Base-by-base conservation (phyloP, 768 basidiomycete species). In the Leucocoprinus leucothites region DNA sequence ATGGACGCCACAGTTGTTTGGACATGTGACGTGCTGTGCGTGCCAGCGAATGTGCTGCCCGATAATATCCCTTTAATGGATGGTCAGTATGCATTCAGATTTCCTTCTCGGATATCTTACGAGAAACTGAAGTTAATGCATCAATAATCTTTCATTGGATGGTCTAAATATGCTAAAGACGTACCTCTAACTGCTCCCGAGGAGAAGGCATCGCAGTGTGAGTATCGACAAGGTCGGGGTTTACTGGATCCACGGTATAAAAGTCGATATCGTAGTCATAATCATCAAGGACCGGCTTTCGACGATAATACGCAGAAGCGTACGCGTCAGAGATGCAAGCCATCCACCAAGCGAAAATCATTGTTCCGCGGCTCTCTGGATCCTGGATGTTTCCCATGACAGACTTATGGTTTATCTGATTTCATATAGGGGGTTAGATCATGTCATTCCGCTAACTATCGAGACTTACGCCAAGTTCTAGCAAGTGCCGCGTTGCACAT, bases 341-440 rank as follows among this genome's bases (percentile, higher is more conserved):
- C 82, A 94, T 89, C 92, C 94, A 95, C 88, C 93, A 94, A 1
- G 92, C 87, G 64, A 92, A 94, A 49, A 90, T 87, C 86, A 93
- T 89, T 5, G 87, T 91, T 22, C 89, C 87, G 50, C 87, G 82
- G 48, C 77, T 83, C 63, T 91, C 90, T 38, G 82, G 77, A 65
- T 91, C 88, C 58, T 82, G 78, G 60, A 91, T 89, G 56, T 77
- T 82, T 9, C 81, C 77, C 74, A 89, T 84, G 35, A 86, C 86
- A 3, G 88, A 83, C 67, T 89, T 91, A 64, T 91, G 88, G 69
- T 91, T 92, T 67, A 92, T 89, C 89, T 91, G 63, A 35, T 21
- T 53, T 51, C 26, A 43, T 36, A 42, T 16, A 43, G 9, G 3
- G 16, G 22, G 26, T 46, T 11, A 59, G 48, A 35, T 9, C 31